These are phyloP conservation scores for Metrosideros polymorpha DNA, from an alignment of 441 rosid genomes.

Conservation along the genomic window DNA sequence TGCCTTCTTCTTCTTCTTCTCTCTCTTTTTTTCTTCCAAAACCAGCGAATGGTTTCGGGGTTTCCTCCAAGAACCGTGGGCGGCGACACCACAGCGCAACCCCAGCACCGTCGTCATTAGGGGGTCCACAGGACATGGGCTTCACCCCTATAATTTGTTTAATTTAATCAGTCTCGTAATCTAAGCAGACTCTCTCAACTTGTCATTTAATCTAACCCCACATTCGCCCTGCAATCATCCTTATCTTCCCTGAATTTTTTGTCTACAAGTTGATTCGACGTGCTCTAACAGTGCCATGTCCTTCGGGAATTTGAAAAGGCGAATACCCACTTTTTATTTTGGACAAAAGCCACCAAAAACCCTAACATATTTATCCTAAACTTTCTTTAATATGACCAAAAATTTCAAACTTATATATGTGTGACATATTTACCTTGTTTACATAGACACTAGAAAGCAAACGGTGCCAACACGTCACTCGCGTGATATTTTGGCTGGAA, in stretches of 20 bases:
- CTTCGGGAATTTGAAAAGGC: neutral
- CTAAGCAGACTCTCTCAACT: neutral
- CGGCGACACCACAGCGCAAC: neutral
- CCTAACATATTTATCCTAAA: no score
- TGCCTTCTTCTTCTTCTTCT: neutral
- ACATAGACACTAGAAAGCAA: no score
- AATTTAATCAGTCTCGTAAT: neutral
- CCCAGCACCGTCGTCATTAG: neutral
- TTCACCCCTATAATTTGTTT: no score
- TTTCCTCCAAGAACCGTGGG: neutral
- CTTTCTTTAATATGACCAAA: no score
- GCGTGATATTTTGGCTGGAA: no score
- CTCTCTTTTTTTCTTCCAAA: neutral
- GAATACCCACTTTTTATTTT: neutral
- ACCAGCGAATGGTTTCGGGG: neutral
- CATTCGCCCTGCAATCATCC: neutral
- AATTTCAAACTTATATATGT: no score
- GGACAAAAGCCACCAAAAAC: no score
- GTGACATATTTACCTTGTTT: no score
- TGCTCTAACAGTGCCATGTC: neutral
- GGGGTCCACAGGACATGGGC: neutral
- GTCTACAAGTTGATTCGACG: neutral
- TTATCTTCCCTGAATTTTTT: neutral
- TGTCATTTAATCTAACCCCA: neutral
- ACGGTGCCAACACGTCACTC: no score